Conservation (phyloP, 352 stramenopile species). For the Globisporangium alternatum region DNA sequence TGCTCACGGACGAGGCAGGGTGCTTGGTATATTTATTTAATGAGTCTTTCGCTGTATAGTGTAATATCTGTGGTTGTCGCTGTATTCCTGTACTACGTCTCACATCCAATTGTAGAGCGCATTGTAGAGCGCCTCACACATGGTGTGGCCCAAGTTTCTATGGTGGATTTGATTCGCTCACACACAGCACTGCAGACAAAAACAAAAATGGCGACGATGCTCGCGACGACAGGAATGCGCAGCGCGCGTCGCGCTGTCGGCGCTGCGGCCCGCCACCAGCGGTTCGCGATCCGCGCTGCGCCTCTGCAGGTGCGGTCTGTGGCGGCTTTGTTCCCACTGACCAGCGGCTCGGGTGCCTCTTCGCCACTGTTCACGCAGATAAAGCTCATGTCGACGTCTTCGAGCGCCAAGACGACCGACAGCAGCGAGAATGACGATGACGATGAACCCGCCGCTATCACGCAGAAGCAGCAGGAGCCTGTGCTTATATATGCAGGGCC, state of each 20-base stretch:
- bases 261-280: not conserved
- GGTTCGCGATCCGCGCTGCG: not conserved
- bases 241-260: conserved; percentile 3
- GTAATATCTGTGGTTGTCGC: too few species aligned
- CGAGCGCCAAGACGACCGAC: not conserved
- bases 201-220: conserved; percentile 1
- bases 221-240: conserved; percentile 3
- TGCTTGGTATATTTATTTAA: too few species aligned
- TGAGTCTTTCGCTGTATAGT: too few species aligned
- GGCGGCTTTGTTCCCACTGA: not conserved
- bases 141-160: not conserved
- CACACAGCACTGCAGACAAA: not conserved
- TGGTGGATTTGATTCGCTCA: not conserved
- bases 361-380: conserved; percentile 5
- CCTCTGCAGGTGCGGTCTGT: conserved; percentile 1
- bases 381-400: conserved; percentile 10
- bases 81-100: not conserved
- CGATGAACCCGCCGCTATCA: not conserved
- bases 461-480: conserved; percentile 9
- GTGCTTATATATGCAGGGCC: conserved; percentile 62
- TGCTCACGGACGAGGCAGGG: too few species aligned
- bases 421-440: conserved; percentile 7
- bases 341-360: not conserved
- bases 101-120: not conserved
- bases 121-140: not conserved